A percentile compares a stretch with the other conserved stretches of the same genome.
These are phyloP conservation scores for Chalaropsis ovoidea DNA, from an alignment of 2,329 filamentous ascomycete species.

Conservation along the genomic window DNA sequence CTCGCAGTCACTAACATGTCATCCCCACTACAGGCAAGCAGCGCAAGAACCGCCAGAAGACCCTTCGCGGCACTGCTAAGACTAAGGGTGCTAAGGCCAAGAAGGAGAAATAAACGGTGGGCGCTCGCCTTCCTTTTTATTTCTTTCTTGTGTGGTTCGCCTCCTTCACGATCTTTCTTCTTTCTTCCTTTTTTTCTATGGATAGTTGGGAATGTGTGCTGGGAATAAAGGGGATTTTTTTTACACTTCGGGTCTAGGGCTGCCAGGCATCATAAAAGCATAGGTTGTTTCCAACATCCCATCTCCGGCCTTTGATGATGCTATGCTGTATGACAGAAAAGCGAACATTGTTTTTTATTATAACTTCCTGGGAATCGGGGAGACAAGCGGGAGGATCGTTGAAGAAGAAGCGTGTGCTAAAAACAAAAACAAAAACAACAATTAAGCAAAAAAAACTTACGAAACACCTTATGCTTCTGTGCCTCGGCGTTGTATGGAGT, in stretches of 20 bases:
- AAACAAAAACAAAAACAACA: slow-evolving; percentile 16
- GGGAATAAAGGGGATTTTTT: slow-evolving; percentile 1
- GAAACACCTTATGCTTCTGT: slow-evolving; percentile 12
- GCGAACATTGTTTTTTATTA: slow-evolving; percentile 5
- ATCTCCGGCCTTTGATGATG: slow-evolving; percentile 3
- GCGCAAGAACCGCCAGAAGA: slow-evolving; percentile 99
- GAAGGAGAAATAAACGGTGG: slow-evolving; percentile 72
- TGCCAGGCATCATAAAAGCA: slow-evolving; percentile 11
- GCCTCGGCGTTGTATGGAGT: background rate
- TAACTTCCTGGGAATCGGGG: slow-evolving; percentile 1
- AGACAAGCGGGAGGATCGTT: background rate
- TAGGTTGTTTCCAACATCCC: slow-evolving; percentile 1
- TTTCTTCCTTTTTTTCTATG: slow-evolving; percentile 11
- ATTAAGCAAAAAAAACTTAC: slow-evolving; percentile 18
- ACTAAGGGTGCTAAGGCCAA: slow-evolving; percentile 89
- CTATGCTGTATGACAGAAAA: slow-evolving; percentile 5
- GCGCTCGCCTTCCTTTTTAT: slow-evolving; percentile 20
- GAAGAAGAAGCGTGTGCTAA: slow-evolving; percentile 5
- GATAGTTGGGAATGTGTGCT: background rate
- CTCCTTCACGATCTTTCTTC: slow-evolving; percentile 6
- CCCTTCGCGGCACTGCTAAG: slow-evolving; percentile 95
- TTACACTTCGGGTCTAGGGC: slow-evolving; percentile 1
- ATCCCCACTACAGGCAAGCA: slow-evolving; percentile 71
- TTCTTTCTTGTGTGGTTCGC: slow-evolving; percentile 19
- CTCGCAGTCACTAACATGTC: slow-evolving; percentile 14